Percentiles rank a stretch among this genome's conserved stretches.
Evolutionary conservation across 768 basidiomycete genomes (phyloP).

Genomic region (Kwoniella botswanensis): DNA sequence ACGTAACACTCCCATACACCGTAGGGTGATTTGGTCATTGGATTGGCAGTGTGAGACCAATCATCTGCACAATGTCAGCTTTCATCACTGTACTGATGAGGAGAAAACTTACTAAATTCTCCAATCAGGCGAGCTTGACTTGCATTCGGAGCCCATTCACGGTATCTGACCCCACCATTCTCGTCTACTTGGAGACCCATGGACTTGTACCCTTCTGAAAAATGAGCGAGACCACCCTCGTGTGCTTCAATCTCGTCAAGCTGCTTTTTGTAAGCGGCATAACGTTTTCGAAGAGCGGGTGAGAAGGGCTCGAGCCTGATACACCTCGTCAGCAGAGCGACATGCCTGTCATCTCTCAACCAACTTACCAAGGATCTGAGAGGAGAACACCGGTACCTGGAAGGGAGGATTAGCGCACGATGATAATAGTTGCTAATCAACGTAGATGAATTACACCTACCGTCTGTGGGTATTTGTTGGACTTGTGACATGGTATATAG

Average conservation of each 20-base stretch:
- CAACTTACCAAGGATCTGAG: slow-evolving; percentile 57
- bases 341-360: neutral
- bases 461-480: slow-evolving; percentile 14
- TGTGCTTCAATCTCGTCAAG: slow-evolving; percentile 66
- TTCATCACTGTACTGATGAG: neutral
- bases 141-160: slow-evolving; percentile 97
- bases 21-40: slow-evolving; percentile 80
- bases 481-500: neutral
- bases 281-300: slow-evolving; percentile 54
- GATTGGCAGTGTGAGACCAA: slow-evolving; percentile 84
- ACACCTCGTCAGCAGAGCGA: slow-evolving; percentile 5
- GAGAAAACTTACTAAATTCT: slow-evolving; percentile 82
- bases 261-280: slow-evolving; percentile 51
- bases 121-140: slow-evolving; percentile 82
- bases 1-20: slow-evolving; percentile 88
- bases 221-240: slow-evolving; percentile 83
- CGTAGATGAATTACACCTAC: neutral
- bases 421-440: no score
- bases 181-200: slow-evolving; percentile 74
- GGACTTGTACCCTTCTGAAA: slow-evolving; percentile 76
- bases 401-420: neutral
- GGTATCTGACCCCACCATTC: slow-evolving; percentile 75
- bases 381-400: slow-evolving; percentile 52
- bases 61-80: slow-evolving; percentile 65
- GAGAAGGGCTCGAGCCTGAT: slow-evolving; percentile 59